Base-by-base conservation (phyloP, 2,329 filamentous ascomycete species). In the Apiospora rasikravindrae region DNA sequence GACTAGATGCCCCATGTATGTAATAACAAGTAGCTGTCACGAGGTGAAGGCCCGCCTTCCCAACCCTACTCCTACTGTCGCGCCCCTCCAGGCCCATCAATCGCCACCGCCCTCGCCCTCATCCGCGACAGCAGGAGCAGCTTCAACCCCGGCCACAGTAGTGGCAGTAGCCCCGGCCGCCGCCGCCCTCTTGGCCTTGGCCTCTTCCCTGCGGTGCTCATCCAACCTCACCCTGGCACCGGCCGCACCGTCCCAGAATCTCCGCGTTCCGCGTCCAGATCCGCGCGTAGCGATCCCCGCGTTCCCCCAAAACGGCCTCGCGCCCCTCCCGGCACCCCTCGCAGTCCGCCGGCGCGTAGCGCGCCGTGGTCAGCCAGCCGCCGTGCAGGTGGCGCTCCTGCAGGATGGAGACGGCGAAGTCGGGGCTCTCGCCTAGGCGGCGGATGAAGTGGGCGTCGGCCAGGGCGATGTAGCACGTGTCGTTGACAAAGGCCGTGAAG, bases 361-460 rank as follows among this genome's bases (percentile, higher is more conserved):
- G 37, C 24, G 40, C 16, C 33, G 22, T 14, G 47, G 47, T n/a
- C n/a, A 47, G 40, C 67, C 67, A 69, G 29, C 67, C 67, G 10
- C 67, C 67, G 26, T 47, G 67, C n/a, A 13, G 33, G n/a, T 26
- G 44, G 33, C 67, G 29, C 29, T 44, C 44, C 40, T 69, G 67
- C 29, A 69, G 44, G 67, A 69, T 69, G 67, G 67, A 40, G 4
- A 69, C 67, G 22, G 40, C 67, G 67, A 69, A 69, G 29, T 47
- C 22, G 14, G 67, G 10, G 14, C 26, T 40, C 26, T 69, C 40
- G 19, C 29, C n/a, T 6, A 69, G 10, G 40, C 67, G 67, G 2
- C 67, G 67, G 67, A 69, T 69, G 67, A 69, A 69, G n/a, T 42
- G 13, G 37, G 40, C 8, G 40, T 47, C 67, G 19, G 40, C n/a